Evolutionary conservation across 441 rosid genomes (phyloP).

Genomic region (Gossypium davidsonii): DNA sequence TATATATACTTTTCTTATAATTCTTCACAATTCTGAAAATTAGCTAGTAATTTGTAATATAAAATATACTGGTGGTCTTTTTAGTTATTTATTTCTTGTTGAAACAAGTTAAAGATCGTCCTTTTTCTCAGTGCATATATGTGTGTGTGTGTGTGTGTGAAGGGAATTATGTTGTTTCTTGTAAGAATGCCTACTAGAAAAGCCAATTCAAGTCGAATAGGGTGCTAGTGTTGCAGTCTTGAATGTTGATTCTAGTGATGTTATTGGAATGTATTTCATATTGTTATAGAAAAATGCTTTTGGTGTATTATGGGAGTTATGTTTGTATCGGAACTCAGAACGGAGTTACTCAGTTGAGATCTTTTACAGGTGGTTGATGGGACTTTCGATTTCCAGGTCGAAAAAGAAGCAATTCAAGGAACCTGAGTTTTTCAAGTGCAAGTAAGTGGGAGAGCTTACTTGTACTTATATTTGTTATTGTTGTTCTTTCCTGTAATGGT

Average conservation of each 20-base stretch:
- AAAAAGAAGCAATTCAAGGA: conserved; percentile 25
- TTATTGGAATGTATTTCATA: not conserved
- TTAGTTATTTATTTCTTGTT: not conserved
- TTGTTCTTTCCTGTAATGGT: not conserved
- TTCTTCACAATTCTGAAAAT: not conserved
- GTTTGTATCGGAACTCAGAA: not conserved
- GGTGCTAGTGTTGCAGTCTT: not conserved
- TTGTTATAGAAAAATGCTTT: not conserved
- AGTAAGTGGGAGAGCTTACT: conserved; percentile 25
- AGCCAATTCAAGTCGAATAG: not conserved
- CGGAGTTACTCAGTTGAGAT: not conserved
- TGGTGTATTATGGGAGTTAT: not conserved
- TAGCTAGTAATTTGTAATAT: not conserved
- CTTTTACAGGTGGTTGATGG: conserved; percentile 68
- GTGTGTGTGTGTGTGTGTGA: not conserved
- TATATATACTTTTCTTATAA: not conserved
- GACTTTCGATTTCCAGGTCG: conserved; percentile 33
- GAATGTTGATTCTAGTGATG: not conserved
- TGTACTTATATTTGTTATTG: not conserved
- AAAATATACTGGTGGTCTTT: not conserved
- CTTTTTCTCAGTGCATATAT: not conserved
- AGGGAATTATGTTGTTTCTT: not conserved
- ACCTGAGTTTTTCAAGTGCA: conserved; percentile 33
- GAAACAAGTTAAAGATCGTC: not conserved
- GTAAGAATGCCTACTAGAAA: not conserved